phyloP scores from a whole-genome alignment of 2,329 filamentous ascomycete genomes.

The Xylaria sp. region DNA sequence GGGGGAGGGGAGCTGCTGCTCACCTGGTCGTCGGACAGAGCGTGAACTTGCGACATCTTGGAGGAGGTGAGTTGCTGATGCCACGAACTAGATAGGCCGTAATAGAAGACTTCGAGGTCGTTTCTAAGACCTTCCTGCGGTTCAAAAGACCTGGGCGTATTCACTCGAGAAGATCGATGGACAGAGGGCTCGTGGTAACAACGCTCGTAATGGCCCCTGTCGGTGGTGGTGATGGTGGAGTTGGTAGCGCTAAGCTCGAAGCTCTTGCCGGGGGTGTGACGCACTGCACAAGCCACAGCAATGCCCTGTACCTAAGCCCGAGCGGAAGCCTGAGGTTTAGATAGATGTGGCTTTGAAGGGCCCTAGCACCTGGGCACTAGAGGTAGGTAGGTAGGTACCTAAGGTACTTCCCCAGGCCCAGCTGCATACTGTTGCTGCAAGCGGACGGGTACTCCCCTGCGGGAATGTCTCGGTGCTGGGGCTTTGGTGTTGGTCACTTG shows the following conservation, averaged over 20 bases:
- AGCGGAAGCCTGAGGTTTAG: too few species aligned
- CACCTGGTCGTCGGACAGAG: slow-evolving; percentile 98
- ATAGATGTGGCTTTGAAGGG: not conserved
- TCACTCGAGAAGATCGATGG: not conserved
- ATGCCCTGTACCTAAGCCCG: not conserved
- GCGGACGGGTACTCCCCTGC: slow-evolving; percentile 13
- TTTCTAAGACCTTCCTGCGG: not conserved
- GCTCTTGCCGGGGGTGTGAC: slow-evolving; percentile 37
- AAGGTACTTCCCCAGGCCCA: not conserved
- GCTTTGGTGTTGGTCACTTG: not conserved
- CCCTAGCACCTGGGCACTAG: not conserved
- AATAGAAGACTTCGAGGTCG: slow-evolving; percentile 5
- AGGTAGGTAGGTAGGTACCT: not conserved
- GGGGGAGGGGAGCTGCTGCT: slow-evolving; percentile 44
- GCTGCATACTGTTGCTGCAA: slow-evolving; percentile 10
- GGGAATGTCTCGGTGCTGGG: slow-evolving; percentile 18
- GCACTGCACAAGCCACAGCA: slow-evolving; percentile 38
- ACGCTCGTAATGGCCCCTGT: slow-evolving; percentile 17
- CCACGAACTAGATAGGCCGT: slow-evolving; percentile 24
- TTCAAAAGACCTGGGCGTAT: slow-evolving; percentile 7
- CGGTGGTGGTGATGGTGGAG: slow-evolving; percentile 27
- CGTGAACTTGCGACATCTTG: slow-evolving; percentile 92
- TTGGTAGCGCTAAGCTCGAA: slow-evolving; percentile 23
- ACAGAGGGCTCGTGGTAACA: slow-evolving; percentile 11
- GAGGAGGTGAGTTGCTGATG: slow-evolving; percentile 51